Percentiles rank a stretch among this genome's conserved stretches.
These are phyloP conservation scores for Rhynchosporium graminicola DNA, from an alignment of 2,329 filamentous ascomycete genomes.

Conservation along the genomic window DNA sequence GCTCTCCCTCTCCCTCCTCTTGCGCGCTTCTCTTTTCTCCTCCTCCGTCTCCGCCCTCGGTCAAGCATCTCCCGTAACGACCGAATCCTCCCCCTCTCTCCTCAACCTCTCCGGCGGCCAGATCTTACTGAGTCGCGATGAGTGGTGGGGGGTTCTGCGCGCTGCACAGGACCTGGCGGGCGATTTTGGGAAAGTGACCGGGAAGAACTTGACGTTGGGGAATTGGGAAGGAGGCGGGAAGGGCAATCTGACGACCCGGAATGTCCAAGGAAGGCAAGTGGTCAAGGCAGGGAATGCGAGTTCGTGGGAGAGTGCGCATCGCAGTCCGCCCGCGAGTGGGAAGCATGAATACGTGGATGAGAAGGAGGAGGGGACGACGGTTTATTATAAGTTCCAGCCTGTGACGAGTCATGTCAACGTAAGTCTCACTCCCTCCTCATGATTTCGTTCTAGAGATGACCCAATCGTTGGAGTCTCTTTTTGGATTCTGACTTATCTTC, in stretches of 20 bases:
- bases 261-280: slow-evolving; percentile 6
- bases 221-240: slow-evolving; percentile 28
- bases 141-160: slow-evolving; percentile 69
- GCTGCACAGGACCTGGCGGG: slow-evolving; percentile 66
- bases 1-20: slow-evolving; percentile 24
- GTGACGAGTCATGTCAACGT: slow-evolving; percentile 36
- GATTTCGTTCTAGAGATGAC: too few species aligned
- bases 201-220: slow-evolving; percentile 57
- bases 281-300: background rate
- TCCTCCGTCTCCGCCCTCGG: slow-evolving; percentile 45
- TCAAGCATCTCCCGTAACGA: slow-evolving; percentile 48
- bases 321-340: slow-evolving; percentile 15
- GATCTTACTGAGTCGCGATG: slow-evolving; percentile 57
- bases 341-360: slow-evolving; percentile 25
- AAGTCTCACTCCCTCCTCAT: slow-evolving; percentile 11
- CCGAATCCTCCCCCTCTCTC: slow-evolving; percentile 41
- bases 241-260: slow-evolving; percentile 12
- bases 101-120: slow-evolving; percentile 43
- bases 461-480: too few species aligned
- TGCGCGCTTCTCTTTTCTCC: slow-evolving; percentile 27
- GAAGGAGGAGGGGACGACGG: slow-evolving; percentile 26
- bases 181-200: slow-evolving; percentile 72
- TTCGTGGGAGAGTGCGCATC: slow-evolving; percentile 5
- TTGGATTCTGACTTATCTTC: too few species aligned
- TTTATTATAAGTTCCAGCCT: slow-evolving; percentile 36